Base-by-base conservation (phyloP, 2,329 filamentous ascomycete genomes). In the Colletotrichum scovillei region DNA sequence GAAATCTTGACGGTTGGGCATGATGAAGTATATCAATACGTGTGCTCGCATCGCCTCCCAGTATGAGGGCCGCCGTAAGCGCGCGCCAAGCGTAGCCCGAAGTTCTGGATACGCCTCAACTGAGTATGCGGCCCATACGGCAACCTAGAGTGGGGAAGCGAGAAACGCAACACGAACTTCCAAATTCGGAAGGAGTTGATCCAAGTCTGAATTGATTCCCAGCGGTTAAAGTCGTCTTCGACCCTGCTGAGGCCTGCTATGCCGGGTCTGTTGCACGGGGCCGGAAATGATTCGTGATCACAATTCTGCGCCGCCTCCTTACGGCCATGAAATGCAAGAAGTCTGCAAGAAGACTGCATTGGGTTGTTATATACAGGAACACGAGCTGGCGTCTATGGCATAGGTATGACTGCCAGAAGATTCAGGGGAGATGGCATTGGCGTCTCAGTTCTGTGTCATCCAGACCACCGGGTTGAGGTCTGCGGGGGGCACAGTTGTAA, bases 401-500 rank as follows among this genome's bases (percentile, higher is more conserved):
- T 22, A 22, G 0, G n/a, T 8, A 1, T n/a, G 2, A 4, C 42
- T 8, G 16, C 42, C 4, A 1, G 2, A n/a, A 49, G 2, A n/a
- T n/a, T 4, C 42, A n/a, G 19, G 16, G 19, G 16, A 19, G 42
- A 49, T 49, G 42, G 3, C 42, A 49, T 49, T n/a, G 16, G 16
- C 42, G 42, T 49, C 19, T n/a, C 42, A 49, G 2, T n/a, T n/a
- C 7, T 49, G 42, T 19, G 9, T 49, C 42, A 49, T 49, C 42
- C 42, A n/a, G 42, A 49, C 19, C 3, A 3, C 19, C 42, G 42
- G 42, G 42, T n/a, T n/a, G 42, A 49, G 42, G 8, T n/a, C 7
- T 49, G 7, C 19, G 7, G 0, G 42, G 19, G 16, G 7, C 19
- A 7, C 42, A 7, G 19, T 35, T 1, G 4, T 19, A 5, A 49